Percentiles rank a stretch among this genome's conserved stretches.
Conservation (phyloP, 225 moss, liverwort and hornwort species). For the Pleurozium schreberi region DNA sequence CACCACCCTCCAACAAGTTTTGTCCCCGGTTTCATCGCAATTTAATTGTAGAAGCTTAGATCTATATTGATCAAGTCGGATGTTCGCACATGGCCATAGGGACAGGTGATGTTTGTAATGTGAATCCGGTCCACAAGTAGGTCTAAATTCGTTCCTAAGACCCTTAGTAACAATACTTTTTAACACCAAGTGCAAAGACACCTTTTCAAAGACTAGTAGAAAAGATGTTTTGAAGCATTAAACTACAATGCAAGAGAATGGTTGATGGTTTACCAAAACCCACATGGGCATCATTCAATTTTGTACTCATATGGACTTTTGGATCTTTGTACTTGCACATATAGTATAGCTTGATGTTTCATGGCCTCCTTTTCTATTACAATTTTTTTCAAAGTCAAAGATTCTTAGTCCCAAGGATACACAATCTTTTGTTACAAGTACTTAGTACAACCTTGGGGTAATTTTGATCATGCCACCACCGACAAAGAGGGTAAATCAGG, state of each 20-base stretch:
- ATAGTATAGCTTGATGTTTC: not conserved
- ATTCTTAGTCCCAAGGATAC: not conserved
- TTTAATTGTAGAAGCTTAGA: not conserved
- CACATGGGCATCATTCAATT: not conserved
- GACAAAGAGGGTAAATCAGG: not conserved
- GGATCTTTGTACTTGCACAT: not conserved
- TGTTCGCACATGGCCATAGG: too few relatives aligned
- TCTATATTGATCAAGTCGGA: too few relatives aligned
- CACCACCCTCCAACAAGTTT: not conserved
- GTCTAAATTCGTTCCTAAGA: too few relatives aligned
- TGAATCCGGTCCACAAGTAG: too few relatives aligned
- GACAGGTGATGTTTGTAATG: too few relatives aligned
- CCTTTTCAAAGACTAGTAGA: not conserved
- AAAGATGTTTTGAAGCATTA: not conserved
- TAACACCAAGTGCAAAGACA: too few relatives aligned
- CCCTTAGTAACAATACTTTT: too few relatives aligned
- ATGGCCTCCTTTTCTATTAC: not conserved
- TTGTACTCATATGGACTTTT: not conserved
- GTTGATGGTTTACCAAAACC: not conserved
- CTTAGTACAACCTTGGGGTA: not conserved
- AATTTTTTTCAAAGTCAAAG: not conserved
- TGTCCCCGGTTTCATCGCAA: too few relatives aligned
- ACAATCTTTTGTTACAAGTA: not conserved
- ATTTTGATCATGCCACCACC: rapidly evolving
- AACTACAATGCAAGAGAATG: not conserved